phyloP scores from a whole-genome alignment of 495 filamentous ascomycete species.

The Podospora pseudoanserina region DNA sequence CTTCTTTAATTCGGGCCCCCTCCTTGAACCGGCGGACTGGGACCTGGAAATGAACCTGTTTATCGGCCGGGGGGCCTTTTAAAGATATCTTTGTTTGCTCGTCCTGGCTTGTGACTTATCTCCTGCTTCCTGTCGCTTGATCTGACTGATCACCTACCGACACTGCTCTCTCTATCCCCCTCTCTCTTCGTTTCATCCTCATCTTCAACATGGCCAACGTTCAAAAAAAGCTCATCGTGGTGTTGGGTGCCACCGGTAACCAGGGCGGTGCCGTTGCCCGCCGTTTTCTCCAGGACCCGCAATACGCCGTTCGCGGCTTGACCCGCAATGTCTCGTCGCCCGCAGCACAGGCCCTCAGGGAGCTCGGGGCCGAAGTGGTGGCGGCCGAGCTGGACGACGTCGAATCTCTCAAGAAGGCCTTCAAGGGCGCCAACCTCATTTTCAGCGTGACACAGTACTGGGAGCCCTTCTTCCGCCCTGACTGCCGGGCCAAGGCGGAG shows the following conservation, averaged over 20 bases:
- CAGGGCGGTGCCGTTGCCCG: conserved; percentile 44
- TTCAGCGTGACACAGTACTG: conserved; percentile 53
- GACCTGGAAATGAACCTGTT: background rate
- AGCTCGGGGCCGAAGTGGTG: conserved; percentile 44
- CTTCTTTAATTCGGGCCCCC: background rate
- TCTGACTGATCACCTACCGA: background rate
- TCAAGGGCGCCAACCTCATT: conserved; percentile 45
- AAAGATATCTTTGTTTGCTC: background rate
- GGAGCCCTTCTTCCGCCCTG: conserved; percentile 39
- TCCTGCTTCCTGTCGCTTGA: background rate
- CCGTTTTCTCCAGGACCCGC: conserved; percentile 34
- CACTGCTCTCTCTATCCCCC: background rate
- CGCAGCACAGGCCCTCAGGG: conserved; percentile 35
- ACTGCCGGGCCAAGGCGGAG: conserved; percentile 26
- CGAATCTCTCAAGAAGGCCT: conserved; percentile 38
- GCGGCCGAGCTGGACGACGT: conserved; percentile 42
- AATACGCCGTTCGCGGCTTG: conserved; percentile 42
- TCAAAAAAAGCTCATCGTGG: conserved; percentile 34
- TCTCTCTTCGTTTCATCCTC: background rate
- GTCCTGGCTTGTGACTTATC: background rate
- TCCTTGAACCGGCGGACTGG: background rate
- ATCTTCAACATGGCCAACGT: background rate
- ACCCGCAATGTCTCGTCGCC: conserved; percentile 45
- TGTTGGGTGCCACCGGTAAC: conserved; percentile 44
- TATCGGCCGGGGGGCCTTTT: background rate